These are phyloP conservation scores for Solanum ossicruentum DNA, from an alignment of 257 asterid species.

Conservation along the genomic window DNA sequence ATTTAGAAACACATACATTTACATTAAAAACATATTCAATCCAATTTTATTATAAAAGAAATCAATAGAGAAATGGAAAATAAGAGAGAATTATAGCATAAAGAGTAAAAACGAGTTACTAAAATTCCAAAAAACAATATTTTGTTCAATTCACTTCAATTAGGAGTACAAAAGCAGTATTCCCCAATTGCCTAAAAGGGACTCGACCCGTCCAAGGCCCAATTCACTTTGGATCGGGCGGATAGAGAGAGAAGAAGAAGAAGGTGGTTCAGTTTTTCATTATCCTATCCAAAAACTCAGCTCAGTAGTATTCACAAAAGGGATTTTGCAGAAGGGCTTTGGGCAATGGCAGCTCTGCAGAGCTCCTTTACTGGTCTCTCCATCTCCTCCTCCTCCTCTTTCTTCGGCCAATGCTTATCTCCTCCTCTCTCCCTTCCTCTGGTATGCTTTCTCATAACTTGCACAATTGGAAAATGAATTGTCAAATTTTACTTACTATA, in stretches of 20 bases:
- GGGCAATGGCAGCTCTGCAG: constrained; percentile 53
- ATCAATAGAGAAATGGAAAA: no score
- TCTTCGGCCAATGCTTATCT: constrained; percentile 55
- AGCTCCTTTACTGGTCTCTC: constrained; percentile 60
- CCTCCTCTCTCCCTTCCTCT: constrained; percentile 37
- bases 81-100: no score
- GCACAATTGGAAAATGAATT: background rate
- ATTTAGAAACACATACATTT: background rate
- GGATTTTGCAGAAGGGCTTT: background rate
- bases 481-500: background rate
- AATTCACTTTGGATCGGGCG: background rate
- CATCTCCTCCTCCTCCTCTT: constrained; percentile 54
- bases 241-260: background rate
- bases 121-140: no score
- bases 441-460: constrained; percentile 16
- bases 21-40: background rate
- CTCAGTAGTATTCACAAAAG: background rate
- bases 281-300: background rate
- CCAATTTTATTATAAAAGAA: background rate
- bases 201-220: background rate
- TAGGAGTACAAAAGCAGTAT: background rate
- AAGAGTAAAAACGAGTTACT: no score
- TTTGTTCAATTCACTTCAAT: no score
- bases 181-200: background rate
- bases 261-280: background rate